These are phyloP conservation scores for Pestalotiopsis sp. DNA, from an alignment of 2,329 filamentous ascomycete genomes.

Conservation along the genomic window DNA sequence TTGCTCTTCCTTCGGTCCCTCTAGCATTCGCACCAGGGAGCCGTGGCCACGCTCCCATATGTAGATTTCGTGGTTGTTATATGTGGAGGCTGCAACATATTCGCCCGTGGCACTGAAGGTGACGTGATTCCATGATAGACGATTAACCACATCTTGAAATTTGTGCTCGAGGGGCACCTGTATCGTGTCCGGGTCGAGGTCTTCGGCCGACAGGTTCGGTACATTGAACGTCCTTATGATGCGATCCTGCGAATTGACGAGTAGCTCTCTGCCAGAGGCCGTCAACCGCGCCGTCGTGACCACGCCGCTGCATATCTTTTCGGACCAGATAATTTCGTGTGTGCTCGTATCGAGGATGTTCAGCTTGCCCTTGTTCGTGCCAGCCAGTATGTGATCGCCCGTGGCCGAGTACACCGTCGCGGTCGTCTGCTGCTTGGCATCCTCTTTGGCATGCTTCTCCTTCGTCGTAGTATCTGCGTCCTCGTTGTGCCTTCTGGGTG, in stretches of 20 bases:
- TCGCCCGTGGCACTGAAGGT: slow-evolving; percentile 93
- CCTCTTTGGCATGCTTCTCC: slow-evolving; percentile 87
- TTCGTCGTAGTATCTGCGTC: slow-evolving; percentile 70
- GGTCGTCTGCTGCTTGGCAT: slow-evolving; percentile 93
- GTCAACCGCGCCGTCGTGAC: slow-evolving; percentile 88
- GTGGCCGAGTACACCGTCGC: slow-evolving; percentile 85
- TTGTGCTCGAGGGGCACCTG: slow-evolving; percentile 94
- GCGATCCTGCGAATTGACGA: slow-evolving; percentile 92
- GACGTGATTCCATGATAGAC: slow-evolving; percentile 94
- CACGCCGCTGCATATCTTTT: slow-evolving; percentile 82
- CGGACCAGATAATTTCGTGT: slow-evolving; percentile 84
- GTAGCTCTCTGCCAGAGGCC: slow-evolving; percentile 79
- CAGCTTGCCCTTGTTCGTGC: slow-evolving; percentile 93
- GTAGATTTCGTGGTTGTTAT: slow-evolving; percentile 98
- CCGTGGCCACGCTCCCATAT: slow-evolving; percentile 96
- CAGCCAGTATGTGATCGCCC: slow-evolving; percentile 87
- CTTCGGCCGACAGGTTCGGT: slow-evolving; percentile 70
- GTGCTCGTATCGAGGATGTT: slow-evolving; percentile 90
- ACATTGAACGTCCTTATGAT: slow-evolving; percentile 92
- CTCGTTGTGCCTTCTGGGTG: slow-evolving; percentile 72
- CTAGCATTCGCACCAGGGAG: slow-evolving; percentile 93
- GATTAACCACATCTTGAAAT: slow-evolving; percentile 96
- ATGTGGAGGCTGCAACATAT: slow-evolving; percentile 94
- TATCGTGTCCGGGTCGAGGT: slow-evolving; percentile 82
- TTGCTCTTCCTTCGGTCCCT: slow-evolving; percentile 94